Evolutionary conservation across 1,284 basidiomycete species (phyloP).

Genomic region (Clitocybe nebularis): DNA sequence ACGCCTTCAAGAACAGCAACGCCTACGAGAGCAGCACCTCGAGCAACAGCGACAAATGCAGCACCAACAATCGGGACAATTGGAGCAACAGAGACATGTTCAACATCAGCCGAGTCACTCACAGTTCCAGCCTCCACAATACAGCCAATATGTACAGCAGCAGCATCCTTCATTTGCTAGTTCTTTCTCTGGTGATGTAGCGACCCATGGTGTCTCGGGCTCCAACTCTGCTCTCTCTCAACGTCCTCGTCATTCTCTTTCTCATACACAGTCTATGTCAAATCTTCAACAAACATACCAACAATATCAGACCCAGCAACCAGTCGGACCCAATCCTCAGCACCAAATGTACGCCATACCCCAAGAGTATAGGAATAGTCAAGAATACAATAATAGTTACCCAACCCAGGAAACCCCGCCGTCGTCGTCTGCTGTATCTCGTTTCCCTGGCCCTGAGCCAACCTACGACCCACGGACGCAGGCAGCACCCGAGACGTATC

Average conservation of each 20-base stretch:
- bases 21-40: conserved; percentile 17
- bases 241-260: conserved; percentile 5
- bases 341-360: conserved; percentile 22
- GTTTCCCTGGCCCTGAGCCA: conserved; percentile 6
- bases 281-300: conserved; percentile 13
- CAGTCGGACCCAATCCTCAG: conserved; percentile 5
- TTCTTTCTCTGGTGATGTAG: neutral
- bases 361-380: conserved; percentile 16
- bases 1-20: conserved; percentile 20
- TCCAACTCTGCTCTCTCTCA: neutral
- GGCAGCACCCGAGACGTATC: conserved; percentile 19
- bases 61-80: conserved; percentile 7
- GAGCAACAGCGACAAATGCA: conserved; percentile 15
- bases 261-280: conserved; percentile 17
- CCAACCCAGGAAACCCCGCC: conserved; percentile 8
- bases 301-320: conserved; percentile 12
- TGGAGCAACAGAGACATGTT: conserved; percentile 15
- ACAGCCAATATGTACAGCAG: conserved; percentile 15
- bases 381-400: conserved; percentile 9
- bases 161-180: conserved; percentile 8
- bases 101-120: conserved; percentile 9
- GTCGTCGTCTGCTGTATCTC: conserved; percentile 9
- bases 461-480: conserved; percentile 6
- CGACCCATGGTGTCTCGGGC: neutral
- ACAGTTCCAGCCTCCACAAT: conserved; percentile 15